Evolutionary conservation across 2,329 filamentous ascomycete genomes (phyloP).

Genomic region (Fragosphaeria purpurea): DNA sequence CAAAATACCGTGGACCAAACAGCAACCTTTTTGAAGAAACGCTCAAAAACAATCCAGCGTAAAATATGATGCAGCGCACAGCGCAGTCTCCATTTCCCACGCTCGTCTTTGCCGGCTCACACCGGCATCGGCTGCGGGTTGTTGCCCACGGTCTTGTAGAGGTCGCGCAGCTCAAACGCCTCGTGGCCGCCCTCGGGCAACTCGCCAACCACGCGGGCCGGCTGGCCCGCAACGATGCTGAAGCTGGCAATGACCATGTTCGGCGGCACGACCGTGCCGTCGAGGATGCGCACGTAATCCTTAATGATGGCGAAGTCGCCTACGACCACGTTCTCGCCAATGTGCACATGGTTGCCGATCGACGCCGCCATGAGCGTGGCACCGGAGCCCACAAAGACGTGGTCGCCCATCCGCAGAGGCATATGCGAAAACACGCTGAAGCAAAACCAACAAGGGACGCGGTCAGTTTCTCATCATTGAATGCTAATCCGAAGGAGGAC

Average conservation of each 20-base stretch:
- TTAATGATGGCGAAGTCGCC: slow-evolving; percentile 87
- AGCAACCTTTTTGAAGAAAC: too few species aligned
- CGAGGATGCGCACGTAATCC: slow-evolving; percentile 81
- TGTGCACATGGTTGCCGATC: slow-evolving; percentile 76
- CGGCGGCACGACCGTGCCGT: slow-evolving; percentile 71
- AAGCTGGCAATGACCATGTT: slow-evolving; percentile 92
- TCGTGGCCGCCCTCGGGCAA: slow-evolving; percentile 61
- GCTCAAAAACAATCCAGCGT: too few species aligned
- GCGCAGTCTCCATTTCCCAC: too few species aligned
- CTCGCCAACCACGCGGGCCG: slow-evolving; percentile 72
- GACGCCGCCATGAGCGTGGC: slow-evolving; percentile 74
- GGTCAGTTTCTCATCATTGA: too few species aligned
- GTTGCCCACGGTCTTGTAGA: slow-evolving; percentile 56
- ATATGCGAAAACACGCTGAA: slow-evolving; percentile 61
- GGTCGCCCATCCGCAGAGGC: slow-evolving; percentile 85
- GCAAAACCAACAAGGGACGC: too few species aligned
- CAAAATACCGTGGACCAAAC: too few species aligned
- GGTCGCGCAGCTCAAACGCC: slow-evolving; percentile 52
- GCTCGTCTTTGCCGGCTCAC: slow-evolving; percentile 15
- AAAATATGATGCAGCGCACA: too few species aligned
- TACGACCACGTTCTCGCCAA: slow-evolving; percentile 67
- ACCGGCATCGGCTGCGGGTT: slow-evolving; percentile 31
- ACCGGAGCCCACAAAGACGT: slow-evolving; percentile 75
- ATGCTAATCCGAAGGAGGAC: too few species aligned
- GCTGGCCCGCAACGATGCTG: slow-evolving; percentile 77